Percentiles rank a stretch among this genome's conserved stretches.
Evolutionary conservation across 441 rosid species (phyloP).

Genomic region (Populus hybrid): DNA sequence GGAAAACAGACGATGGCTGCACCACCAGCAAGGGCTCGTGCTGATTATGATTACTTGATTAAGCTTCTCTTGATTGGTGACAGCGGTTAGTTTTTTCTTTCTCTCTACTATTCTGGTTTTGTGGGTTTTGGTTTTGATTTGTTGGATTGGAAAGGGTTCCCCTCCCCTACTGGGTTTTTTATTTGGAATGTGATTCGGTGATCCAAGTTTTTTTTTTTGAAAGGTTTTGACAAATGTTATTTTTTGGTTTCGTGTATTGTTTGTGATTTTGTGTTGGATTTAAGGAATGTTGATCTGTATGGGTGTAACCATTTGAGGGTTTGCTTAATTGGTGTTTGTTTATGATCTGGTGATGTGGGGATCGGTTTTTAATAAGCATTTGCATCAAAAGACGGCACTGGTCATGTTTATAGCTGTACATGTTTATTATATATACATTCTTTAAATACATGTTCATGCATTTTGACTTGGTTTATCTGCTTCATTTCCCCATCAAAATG

Average conservation of each 20-base stretch:
- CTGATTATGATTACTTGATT: slow-evolving; percentile 36
- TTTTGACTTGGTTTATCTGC: not conserved
- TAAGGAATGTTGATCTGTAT: not conserved
- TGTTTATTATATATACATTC: too few species aligned
- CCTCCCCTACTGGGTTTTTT: not conserved
- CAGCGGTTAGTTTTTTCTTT: slow-evolving; percentile 24
- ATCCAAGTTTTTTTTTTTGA: not conserved
- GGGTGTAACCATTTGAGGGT: not conserved
- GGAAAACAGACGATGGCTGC: slow-evolving; percentile 27
- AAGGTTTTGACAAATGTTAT: not conserved
- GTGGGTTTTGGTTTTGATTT: not conserved
- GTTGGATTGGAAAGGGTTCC: not conserved
- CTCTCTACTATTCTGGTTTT: not conserved
- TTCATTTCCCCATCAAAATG: not conserved
- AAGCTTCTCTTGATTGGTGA: slow-evolving; percentile 40
- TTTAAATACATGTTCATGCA: too few species aligned
- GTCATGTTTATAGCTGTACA: not conserved
- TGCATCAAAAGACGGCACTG: not conserved
- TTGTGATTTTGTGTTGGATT: not conserved
- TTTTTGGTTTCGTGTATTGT: not conserved
- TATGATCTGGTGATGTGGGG: not conserved
- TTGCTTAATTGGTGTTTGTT: not conserved
- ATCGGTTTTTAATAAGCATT: not conserved
- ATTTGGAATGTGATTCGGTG: slow-evolving; percentile 9
- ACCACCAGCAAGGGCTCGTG: slow-evolving; percentile 38